phyloP scores from a whole-genome alignment of 2,329 filamentous ascomycete species.

The Keithomyces neogunnii region DNA sequence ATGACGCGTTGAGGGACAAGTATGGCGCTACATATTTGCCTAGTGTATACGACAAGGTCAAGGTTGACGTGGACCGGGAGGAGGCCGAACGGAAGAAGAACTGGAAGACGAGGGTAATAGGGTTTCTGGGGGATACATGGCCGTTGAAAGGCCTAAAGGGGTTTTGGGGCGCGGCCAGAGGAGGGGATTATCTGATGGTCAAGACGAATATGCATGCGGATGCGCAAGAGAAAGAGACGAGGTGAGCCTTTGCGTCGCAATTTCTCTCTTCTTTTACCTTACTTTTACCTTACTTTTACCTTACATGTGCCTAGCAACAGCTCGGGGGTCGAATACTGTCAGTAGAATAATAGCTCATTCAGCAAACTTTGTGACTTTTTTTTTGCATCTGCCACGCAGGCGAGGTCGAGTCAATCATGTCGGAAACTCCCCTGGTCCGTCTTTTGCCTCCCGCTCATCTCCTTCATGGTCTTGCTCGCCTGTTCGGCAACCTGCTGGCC shows the following conservation, averaged over 20 bases:
- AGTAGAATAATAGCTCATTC: too few species aligned
- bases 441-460: conserved; percentile 23
- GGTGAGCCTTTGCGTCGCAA: not conserved
- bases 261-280: too few species aligned
- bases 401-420: conserved; percentile 13
- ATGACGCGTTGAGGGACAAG: conserved; percentile 47
- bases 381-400: too few species aligned
- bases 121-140: conserved; percentile 20
- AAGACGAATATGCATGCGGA: conserved; percentile 15
- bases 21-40: conserved; percentile 53
- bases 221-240: not conserved
- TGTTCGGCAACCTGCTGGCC: conserved; percentile 12
- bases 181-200: conserved; percentile 37
- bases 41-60: conserved; percentile 61
- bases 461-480: conserved; percentile 15
- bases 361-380: too few species aligned
- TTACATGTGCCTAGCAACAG: too few species aligned
- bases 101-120: conserved; percentile 21
- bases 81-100: conserved; percentile 22
- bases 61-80: conserved; percentile 34
- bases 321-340: too few species aligned
- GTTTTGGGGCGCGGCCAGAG: conserved; percentile 34
- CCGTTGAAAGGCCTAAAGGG: conserved; percentile 38
- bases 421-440: conserved; percentile 20
- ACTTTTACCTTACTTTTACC: too few species aligned